A percentile compares a stretch with the other conserved stretches of the same genome.
phyloP scores from a whole-genome alignment of 176 grass and related monocot species.

The Pharus latifolius region DNA sequence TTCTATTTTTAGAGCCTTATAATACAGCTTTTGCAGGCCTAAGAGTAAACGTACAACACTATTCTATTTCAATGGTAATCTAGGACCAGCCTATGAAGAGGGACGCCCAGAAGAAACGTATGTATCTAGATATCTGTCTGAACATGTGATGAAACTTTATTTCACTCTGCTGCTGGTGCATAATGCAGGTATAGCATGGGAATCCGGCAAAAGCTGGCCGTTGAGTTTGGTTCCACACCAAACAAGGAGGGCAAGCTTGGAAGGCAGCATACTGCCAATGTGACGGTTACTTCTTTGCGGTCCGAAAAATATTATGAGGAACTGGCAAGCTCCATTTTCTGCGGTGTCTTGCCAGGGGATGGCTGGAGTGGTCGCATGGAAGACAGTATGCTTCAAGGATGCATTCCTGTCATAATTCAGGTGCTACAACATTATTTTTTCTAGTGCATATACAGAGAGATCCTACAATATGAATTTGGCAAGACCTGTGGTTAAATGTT shows the following conservation, averaged over 20 bases:
- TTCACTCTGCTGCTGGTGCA: slow-evolving; percentile 19
- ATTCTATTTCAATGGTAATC: slow-evolving; percentile 98
- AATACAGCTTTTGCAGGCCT: slow-evolving; percentile 35
- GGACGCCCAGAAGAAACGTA: slow-evolving; percentile 73
- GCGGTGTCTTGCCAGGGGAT: slow-evolving; percentile 90
- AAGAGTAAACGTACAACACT: slow-evolving; percentile 67
- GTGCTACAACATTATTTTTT: slow-evolving; percentile 21
- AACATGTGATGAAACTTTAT: slow-evolving; percentile 7
- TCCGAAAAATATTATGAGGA: slow-evolving; percentile 72
- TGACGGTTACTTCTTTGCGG: slow-evolving; percentile 60
- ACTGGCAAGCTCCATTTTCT: slow-evolving; percentile 78
- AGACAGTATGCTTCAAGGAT: slow-evolving; percentile 88
- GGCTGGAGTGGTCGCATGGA: slow-evolving; percentile 97
- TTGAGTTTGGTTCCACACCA: slow-evolving; percentile 77
- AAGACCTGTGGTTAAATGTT: background rate
- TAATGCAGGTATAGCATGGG: slow-evolving; percentile 90
- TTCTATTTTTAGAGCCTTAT: slow-evolving; percentile 11
- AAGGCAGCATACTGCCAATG: slow-evolving; percentile 52
- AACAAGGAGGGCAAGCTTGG: slow-evolving; percentile 79
- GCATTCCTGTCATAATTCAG: slow-evolving; percentile 98
- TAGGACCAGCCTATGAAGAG: slow-evolving; percentile 76
- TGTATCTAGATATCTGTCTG: slow-evolving; percentile 22
- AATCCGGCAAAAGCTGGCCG: slow-evolving; percentile 74
- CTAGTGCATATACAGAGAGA: background rate
- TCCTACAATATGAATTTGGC: background rate